These are phyloP conservation scores for Colletotrichum lini DNA, from an alignment of 2,329 filamentous ascomycete genomes.

Conservation along the genomic window DNA sequence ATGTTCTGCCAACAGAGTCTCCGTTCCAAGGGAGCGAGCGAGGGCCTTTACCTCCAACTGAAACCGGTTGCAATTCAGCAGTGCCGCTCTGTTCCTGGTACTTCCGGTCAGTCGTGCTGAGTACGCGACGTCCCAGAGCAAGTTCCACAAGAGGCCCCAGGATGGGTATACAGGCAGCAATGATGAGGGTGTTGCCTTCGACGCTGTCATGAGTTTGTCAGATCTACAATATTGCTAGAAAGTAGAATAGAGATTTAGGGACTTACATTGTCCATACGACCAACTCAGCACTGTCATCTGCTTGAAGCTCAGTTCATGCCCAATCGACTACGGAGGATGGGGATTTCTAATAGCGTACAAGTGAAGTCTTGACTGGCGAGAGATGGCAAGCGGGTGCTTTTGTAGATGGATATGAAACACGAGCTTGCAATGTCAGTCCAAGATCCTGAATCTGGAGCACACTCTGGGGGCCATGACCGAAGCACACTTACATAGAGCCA, in stretches of 20 bases:
- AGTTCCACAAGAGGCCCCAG: slow-evolving; percentile 13
- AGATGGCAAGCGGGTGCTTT: slow-evolving; percentile 20
- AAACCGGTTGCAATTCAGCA: neutral
- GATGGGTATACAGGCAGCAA: slow-evolving; percentile 13
- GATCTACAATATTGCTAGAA: neutral
- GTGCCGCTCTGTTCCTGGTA: slow-evolving; percentile 22
- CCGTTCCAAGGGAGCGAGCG: neutral
- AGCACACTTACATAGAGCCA: slow-evolving; percentile 6
- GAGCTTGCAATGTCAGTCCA: neutral
- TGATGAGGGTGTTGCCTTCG: slow-evolving; percentile 25
- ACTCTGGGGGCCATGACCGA: too few species aligned
- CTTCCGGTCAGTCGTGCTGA: slow-evolving; percentile 12
- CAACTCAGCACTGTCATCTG: slow-evolving; percentile 26
- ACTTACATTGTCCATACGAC: slow-evolving; percentile 32
- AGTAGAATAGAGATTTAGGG: neutral
- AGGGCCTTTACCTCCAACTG: neutral
- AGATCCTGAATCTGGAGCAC: too few species aligned
- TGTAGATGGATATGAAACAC: slow-evolving; percentile 23
- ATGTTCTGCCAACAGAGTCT: neutral
- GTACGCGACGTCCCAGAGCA: slow-evolving; percentile 3
- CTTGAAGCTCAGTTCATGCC: neutral
- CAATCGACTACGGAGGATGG: neutral
- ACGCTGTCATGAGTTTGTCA: neutral
- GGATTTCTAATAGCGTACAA: neutral
- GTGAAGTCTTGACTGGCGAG: slow-evolving; percentile 24